Evolutionary conservation across 176 grass and related monocot species (phyloP).

Genomic region (Aegilops umbellulata): DNA sequence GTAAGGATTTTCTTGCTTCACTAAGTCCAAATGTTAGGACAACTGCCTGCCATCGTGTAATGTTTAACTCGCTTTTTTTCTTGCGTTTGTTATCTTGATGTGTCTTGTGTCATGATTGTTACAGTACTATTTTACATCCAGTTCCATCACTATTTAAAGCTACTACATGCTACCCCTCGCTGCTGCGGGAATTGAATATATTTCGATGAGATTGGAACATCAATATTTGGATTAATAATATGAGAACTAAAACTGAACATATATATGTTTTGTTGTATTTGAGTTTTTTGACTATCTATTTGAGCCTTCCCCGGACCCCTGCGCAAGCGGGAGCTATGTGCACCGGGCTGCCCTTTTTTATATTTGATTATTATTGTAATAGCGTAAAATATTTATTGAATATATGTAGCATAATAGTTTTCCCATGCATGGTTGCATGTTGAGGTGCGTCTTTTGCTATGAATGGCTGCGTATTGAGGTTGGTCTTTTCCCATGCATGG

Average conservation of each 20-base stretch:
- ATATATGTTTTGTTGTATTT: too few relatives aligned
- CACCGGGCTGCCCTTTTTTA: too few relatives aligned
- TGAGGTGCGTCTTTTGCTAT: too few relatives aligned
- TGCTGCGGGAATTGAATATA: too few relatives aligned
- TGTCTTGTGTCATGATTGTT: slow-evolving; percentile 6
- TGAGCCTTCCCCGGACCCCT: too few relatives aligned
- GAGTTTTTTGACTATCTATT: too few relatives aligned
- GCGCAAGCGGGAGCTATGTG: too few relatives aligned
- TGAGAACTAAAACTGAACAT: too few relatives aligned
- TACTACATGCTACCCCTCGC: neutral
- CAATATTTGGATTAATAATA: too few relatives aligned
- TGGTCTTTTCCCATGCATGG: neutral
- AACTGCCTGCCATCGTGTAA: neutral
- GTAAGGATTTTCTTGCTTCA: slow-evolving; percentile 49
- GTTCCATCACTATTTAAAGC: slow-evolving; percentile 11
- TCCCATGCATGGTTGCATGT: neutral
- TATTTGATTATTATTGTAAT: neutral
- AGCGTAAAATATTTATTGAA: neutral
- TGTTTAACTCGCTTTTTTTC: neutral
- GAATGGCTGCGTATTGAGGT: too few relatives aligned
- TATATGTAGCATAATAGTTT: neutral
- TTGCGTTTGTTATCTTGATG: neutral
- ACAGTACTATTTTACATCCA: neutral
- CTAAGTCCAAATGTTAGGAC: neutral
- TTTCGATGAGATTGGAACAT: too few relatives aligned